Percentiles rank a stretch among this genome's conserved stretches.
phyloP scores from a whole-genome alignment of 768 basidiomycete species.

The Tricholoma sp. region DNA sequence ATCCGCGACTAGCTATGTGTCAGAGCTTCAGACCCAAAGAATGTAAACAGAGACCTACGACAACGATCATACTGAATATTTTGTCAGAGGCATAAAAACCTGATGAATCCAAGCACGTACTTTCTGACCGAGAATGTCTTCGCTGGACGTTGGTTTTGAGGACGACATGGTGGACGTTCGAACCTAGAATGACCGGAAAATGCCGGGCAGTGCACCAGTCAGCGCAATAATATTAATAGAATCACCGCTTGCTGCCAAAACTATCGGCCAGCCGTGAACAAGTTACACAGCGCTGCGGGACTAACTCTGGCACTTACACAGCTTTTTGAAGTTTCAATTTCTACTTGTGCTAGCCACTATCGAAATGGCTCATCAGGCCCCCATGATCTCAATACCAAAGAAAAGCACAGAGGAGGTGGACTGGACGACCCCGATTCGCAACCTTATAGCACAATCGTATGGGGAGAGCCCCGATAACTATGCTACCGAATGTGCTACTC shows the following conservation, averaged over 20 bases:
- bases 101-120: conserved; percentile 31
- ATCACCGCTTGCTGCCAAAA: too few relatives aligned
- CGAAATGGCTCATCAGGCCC: conserved; percentile 74
- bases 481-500: conserved; percentile 70
- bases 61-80: conserved; percentile 74
- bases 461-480: conserved; percentile 92
- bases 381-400: conserved; percentile 87
- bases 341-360: not conserved
- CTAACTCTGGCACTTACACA: not conserved
- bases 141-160: conserved; percentile 72
- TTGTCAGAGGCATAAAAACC: conserved; percentile 10
- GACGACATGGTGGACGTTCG: conserved; percentile 38
- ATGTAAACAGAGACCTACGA: conserved; percentile 43
- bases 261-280: too few relatives aligned
- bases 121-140: conserved; percentile 89
- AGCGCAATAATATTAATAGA: too few relatives aligned
- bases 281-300: not conserved
- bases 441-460: conserved; percentile 85
- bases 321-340: not conserved
- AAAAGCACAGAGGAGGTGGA: conserved; percentile 97
- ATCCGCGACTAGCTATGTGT: conserved; percentile 55
- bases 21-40: not conserved
- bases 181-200: conserved; percentile 21
- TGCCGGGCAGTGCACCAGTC: conserved; percentile 17
- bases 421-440: conserved; percentile 86